A percentile compares a stretch with the other conserved stretches of the same genome.
Conservation (phyloP, 2,329 filamentous ascomycete genomes). For the Colletotrichum endophyticum region DNA sequence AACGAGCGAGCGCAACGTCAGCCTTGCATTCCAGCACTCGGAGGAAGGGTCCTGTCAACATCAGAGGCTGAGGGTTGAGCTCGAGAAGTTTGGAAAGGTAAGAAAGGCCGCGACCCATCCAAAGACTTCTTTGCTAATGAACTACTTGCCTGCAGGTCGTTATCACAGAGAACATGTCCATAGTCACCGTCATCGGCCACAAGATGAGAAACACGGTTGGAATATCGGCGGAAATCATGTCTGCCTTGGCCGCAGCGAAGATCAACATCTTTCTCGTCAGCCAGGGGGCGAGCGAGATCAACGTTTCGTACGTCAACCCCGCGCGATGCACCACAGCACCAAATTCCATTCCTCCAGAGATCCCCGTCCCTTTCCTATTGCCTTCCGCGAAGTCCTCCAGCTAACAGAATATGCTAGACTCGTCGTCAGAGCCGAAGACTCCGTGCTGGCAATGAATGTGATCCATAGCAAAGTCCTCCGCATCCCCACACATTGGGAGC, state of each 20-base stretch:
- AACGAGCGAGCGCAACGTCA: constrained; percentile 94
- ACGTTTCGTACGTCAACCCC: constrained; percentile 75
- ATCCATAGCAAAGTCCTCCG: constrained; percentile 75
- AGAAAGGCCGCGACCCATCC: constrained; percentile 58
- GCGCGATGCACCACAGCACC: not conserved
- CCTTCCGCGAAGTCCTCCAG: not conserved
- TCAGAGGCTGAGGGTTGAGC: constrained; percentile 70
- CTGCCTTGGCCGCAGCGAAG: constrained; percentile 6
- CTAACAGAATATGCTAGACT: not conserved
- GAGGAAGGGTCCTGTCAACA: constrained; percentile 66
- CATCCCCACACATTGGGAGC: constrained; percentile 17
- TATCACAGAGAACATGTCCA: constrained; percentile 78
- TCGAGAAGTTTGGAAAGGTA: constrained; percentile 84
- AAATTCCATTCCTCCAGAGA: not conserved
- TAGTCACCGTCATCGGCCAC: constrained; percentile 89
- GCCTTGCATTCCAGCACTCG: constrained; percentile 90
- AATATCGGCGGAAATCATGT: constrained; percentile 48
- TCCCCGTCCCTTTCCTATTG: rapidly evolving
- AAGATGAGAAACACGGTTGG: constrained; percentile 98
- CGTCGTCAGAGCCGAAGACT: constrained; percentile 92
- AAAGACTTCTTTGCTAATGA: not conserved
- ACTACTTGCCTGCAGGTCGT: not conserved
- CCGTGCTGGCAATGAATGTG: constrained; percentile 91
- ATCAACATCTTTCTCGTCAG: constrained; percentile 20
- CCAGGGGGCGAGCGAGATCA: constrained; percentile 94